These are phyloP conservation scores for Hevea brasiliensis DNA, from an alignment of 345 rosid genomes.

Conservation along the genomic window DNA sequence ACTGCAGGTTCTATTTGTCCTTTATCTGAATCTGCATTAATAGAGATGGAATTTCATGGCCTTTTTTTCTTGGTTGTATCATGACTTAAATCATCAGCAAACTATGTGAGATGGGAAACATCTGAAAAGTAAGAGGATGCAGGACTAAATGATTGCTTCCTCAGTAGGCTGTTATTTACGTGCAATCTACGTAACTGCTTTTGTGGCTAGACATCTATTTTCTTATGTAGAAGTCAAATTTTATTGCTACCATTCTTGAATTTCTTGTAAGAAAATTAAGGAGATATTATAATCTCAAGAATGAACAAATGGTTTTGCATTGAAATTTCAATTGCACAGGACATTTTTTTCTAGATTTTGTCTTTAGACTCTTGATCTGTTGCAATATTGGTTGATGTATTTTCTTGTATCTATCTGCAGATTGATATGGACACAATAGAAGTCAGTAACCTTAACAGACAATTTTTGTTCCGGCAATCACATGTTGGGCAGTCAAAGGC, in stretches of 20 bases:
- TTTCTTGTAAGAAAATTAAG: background rate
- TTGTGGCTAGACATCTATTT: background rate
- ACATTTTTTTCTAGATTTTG: background rate
- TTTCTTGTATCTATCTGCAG: slow-evolving; percentile 42
- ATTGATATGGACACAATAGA: slow-evolving; percentile 99
- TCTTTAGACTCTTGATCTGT: background rate
- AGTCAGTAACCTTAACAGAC: slow-evolving; percentile 98
- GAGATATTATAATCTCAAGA: background rate
- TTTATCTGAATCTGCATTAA: no score
- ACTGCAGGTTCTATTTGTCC: no score
- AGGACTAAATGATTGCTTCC: background rate
- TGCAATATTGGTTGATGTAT: background rate
- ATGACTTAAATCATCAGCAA: slow-evolving; percentile 3
- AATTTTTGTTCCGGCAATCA: slow-evolving; percentile 81
- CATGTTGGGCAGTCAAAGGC: slow-evolving; percentile 99
- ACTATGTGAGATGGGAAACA: slow-evolving; percentile 1
- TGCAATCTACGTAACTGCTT: background rate
- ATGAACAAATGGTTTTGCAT: background rate
- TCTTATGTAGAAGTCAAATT: background rate
- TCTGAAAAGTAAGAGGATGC: background rate
- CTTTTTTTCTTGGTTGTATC: background rate
- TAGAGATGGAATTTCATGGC: background rate
- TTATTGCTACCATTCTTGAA: background rate
- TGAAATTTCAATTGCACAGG: background rate
- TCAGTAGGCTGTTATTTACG: background rate